Percentiles rank a stretch among this genome's conserved stretches.
These are phyloP conservation scores for Forsythia viridissima DNA, from an alignment of 257 asterid species.

Conservation along the genomic window DNA sequence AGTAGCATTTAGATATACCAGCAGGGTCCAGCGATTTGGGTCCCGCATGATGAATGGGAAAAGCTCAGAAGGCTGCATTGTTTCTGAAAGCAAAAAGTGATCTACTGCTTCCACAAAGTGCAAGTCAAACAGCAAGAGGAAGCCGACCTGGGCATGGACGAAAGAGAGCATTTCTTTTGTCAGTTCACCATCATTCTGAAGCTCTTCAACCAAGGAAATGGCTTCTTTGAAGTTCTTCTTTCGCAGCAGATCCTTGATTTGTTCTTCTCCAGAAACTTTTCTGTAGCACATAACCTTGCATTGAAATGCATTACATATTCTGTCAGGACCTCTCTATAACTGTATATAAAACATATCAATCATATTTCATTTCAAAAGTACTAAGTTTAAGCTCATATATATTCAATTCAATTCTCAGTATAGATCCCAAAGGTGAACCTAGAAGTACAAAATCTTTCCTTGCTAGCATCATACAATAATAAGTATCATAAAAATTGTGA, in stretches of 20 bases:
- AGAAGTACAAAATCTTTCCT: neutral
- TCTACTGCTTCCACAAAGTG: conserved; percentile 91
- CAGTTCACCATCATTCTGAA: conserved; percentile 81
- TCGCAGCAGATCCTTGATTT: conserved; percentile 76
- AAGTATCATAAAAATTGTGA: conserved; percentile 7
- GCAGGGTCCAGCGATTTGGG: conserved; percentile 95
- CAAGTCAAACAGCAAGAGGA: conserved; percentile 88
- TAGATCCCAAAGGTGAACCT: conserved; percentile 8
- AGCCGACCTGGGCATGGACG: conserved; percentile 95
- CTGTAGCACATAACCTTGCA: conserved; percentile 78
- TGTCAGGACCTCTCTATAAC: conserved; percentile 16
- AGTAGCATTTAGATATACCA: conserved; percentile 52
- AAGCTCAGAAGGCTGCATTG: conserved; percentile 95
- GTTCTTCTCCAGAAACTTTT: conserved; percentile 86
- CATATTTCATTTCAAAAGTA: conserved; percentile 12
- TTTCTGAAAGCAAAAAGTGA: conserved; percentile 89
- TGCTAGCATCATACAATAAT: conserved; percentile 5
- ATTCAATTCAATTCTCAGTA: neutral
- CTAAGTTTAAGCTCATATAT: conserved; percentile 3
- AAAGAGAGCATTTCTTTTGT: conserved; percentile 74
- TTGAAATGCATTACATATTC: conserved; percentile 25
- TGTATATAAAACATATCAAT: neutral
- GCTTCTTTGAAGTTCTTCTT: conserved; percentile 84
- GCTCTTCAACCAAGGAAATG: conserved; percentile 79
- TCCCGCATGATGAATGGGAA: conserved; percentile 94